Base-by-base conservation (phyloP, 257 asterid genomes). In the Asclepias syriaca region DNA sequence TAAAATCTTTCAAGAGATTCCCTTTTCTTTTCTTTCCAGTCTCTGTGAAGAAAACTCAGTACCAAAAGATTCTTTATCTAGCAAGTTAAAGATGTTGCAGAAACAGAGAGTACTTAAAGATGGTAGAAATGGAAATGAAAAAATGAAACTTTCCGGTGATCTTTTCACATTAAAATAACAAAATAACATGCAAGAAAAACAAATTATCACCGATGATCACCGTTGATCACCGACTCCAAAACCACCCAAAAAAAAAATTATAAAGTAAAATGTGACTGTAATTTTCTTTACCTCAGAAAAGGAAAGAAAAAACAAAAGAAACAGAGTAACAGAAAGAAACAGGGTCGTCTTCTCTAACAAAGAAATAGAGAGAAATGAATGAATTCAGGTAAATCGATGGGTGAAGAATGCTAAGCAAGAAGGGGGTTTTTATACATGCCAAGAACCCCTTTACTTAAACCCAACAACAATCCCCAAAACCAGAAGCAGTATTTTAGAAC, bases 351-450 rank as follows among this genome's bases (percentile, higher is more conserved):
- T 29, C 27, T 24, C 58, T 61, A 7, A n/a, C 34, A 27, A 43
- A 43, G 48, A 34, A 34, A 43, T 43, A 43, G 48, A 51, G 54
- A 57, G 69, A 70, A 43, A 69, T 69, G 77, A 81, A 80, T 53
- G 84, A 69, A 77, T 67, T 66, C 57, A 29, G 71, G 21, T 29
- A 39, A 14, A 34, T 34, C 73, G 81, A 70, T 78, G 39, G 82
- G 67, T 72, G 83, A 46, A 40, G 63, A 76, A 66, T 48, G 37
- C 16, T 40, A 24, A 51, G 32, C 72, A 0, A 14, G 56, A 64
- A 54, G 54, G 74, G 56, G 56, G 40, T 68, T 69, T 43, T 46
- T 78, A 72, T 82, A 82, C 53, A 70, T 7, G 24, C 49, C 16
- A 46, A 22, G 43, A 18, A 21, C 69, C 58, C 24, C 7, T 19